Evolutionary conservation across 345 rosid genomes (phyloP).

Genomic region (Eucalyptus curtisii): DNA sequence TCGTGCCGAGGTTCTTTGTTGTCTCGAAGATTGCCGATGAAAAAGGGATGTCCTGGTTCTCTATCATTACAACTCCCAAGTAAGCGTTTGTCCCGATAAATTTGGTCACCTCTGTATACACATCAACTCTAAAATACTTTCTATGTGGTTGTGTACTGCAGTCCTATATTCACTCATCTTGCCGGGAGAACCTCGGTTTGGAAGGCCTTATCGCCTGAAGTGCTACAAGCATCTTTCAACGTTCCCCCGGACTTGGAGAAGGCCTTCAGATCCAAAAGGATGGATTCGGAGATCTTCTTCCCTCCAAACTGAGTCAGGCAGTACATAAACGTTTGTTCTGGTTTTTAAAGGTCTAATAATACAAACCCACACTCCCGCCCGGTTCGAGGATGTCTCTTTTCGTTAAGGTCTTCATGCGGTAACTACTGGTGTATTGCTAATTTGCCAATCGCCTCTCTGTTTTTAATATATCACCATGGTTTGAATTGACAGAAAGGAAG

Average conservation of each 20-base stretch:
- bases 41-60: constrained; percentile 87
- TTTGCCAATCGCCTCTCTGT: not conserved
- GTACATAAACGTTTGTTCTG: not conserved
- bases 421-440: not conserved
- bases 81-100: constrained; percentile 7
- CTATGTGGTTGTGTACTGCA: not conserved
- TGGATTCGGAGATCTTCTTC: constrained; percentile 63
- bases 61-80: constrained; percentile 83
- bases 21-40: constrained; percentile 81
- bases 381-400: not conserved
- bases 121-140: not conserved
- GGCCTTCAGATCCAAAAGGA: constrained; percentile 58
- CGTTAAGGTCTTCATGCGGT: not conserved
- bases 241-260: constrained; percentile 46
- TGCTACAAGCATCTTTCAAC: constrained; percentile 61
- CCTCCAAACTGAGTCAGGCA: constrained; percentile 32
- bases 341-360: not conserved
- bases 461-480: not conserved
- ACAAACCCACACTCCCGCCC: not conserved
- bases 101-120: not conserved
- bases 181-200: constrained; percentile 77
- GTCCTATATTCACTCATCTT: constrained; percentile 82
- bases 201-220: constrained; percentile 76
- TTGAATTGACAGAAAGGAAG: no score
- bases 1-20: constrained; percentile 88